phyloP scores from a whole-genome alignment of 106 monocot genomes.

The Dendrobium huoshanense region DNA sequence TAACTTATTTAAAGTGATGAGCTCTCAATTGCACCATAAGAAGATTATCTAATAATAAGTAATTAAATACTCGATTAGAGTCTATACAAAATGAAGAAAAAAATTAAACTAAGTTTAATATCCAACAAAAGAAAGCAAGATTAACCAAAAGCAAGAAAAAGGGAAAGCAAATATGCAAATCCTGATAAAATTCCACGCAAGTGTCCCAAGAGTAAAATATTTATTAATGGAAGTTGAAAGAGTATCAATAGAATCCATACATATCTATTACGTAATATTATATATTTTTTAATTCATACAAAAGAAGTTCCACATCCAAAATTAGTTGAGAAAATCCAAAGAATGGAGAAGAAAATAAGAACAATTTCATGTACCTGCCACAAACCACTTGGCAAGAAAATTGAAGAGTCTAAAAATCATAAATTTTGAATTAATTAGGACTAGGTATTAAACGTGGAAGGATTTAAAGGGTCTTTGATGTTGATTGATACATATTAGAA shows the following conservation, averaged over 20 bases:
- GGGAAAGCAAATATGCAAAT: conserved; percentile 74
- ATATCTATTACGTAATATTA: conserved; percentile 45
- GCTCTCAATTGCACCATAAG: conserved; percentile 76
- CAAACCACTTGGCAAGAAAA: conserved; percentile 79
- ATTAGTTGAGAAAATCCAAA: not conserved
- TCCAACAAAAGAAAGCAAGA: not conserved
- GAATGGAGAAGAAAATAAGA: not conserved
- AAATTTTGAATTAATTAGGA: too few relatives aligned
- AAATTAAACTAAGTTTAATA: conserved; percentile 1
- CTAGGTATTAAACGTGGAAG: too few relatives aligned
- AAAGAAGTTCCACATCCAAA: not conserved
- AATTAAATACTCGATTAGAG: conserved; percentile 71
- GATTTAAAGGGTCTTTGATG: too few relatives aligned
- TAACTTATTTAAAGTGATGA: conserved; percentile 66
- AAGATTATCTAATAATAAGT: conserved; percentile 65
- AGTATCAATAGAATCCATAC: conserved; percentile 85
- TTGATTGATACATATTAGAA: too few relatives aligned
- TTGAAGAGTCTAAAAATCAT: conserved; percentile 80
- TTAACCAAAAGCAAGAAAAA: not conserved
- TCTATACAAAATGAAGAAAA: conserved; percentile 39
- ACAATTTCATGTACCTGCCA: conserved; percentile 8
- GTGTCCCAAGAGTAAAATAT: conserved; percentile 86
- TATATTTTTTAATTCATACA: not conserved
- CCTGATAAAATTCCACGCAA: conserved; percentile 96
- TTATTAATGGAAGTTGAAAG: conserved; percentile 75